Conservation (phyloP, 176 grass and related monocot species). For the Cenchrus fungigraminus region DNA sequence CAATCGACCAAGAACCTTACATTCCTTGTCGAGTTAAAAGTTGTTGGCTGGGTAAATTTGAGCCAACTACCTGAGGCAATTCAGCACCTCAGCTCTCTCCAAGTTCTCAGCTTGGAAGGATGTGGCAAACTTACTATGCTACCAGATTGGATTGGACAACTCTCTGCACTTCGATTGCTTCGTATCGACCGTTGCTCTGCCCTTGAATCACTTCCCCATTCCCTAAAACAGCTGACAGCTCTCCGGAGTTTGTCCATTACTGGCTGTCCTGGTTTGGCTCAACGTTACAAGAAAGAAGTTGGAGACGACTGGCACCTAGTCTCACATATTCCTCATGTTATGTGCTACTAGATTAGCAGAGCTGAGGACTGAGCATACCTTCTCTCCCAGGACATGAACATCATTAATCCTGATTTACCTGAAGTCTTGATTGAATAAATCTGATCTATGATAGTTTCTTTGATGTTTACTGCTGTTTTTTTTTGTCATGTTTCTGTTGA, state of each 20-base stretch:
- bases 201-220: too few relatives aligned
- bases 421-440: background rate
- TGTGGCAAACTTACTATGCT: background rate
- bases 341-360: background rate
- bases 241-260: background rate
- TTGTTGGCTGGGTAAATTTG: background rate
- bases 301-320: background rate
- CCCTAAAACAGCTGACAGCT: background rate
- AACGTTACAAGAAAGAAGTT: background rate
- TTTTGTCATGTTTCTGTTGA: background rate
- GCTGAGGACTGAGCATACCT: too few relatives aligned
- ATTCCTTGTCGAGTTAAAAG: background rate
- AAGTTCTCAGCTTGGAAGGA: background rate
- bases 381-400: background rate
- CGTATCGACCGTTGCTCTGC: background rate
- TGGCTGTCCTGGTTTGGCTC: constrained; percentile 2
- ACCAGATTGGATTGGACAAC: constrained; percentile 9
- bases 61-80: background rate
- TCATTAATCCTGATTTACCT: background rate
- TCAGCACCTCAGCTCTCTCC: constrained; percentile 8
- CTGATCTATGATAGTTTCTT: background rate
- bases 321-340: background rate
- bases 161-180: background rate
- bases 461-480: background rate
- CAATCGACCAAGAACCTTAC: background rate